These are phyloP conservation scores for Termitomyces sp. DNA, from an alignment of 768 basidiomycete species.

Conservation along the genomic window DNA sequence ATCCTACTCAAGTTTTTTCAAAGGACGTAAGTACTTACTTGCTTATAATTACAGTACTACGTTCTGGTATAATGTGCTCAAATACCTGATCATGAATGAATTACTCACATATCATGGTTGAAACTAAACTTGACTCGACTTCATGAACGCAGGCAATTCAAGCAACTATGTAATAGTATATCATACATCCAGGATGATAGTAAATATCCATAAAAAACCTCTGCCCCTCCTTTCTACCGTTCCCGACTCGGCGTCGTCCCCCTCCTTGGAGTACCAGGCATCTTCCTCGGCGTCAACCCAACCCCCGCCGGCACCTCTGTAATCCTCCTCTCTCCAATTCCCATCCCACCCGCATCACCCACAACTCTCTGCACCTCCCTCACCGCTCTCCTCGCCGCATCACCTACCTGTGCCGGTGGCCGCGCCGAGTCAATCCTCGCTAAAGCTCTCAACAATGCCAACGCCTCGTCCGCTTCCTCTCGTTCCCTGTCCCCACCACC, in stretches of 20 bases:
- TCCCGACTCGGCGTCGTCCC: constrained; percentile 43
- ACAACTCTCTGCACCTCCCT: constrained; percentile 67
- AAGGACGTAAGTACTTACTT: no score
- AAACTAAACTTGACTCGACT: no score
- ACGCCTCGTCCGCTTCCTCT: constrained; percentile 35
- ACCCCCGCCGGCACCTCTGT: constrained; percentile 44
- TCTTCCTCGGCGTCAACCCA: constrained; percentile 50
- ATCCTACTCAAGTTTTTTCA: no score
- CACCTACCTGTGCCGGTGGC: constrained; percentile 63
- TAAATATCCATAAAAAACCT: no score
- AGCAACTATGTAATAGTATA: no score
- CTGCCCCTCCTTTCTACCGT: not conserved
- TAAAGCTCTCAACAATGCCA: constrained; percentile 62
- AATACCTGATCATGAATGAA: no score
- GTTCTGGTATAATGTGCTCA: no score
- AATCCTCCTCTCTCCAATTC: constrained; percentile 53
- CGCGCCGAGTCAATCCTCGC: constrained; percentile 64
- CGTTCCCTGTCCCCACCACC: not conserved
- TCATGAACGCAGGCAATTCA: no score
- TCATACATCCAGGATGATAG: no score
- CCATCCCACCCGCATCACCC: constrained; percentile 34
- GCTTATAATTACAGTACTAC: no score
- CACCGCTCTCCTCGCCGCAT: constrained; percentile 66
- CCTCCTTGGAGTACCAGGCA: constrained; percentile 65
- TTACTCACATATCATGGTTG: no score